Percentiles rank a stretch among this genome's conserved stretches.
These are phyloP conservation scores for Desmodesmus armatus DNA, from an alignment of 139 green algal species.

Conservation along the genomic window DNA sequence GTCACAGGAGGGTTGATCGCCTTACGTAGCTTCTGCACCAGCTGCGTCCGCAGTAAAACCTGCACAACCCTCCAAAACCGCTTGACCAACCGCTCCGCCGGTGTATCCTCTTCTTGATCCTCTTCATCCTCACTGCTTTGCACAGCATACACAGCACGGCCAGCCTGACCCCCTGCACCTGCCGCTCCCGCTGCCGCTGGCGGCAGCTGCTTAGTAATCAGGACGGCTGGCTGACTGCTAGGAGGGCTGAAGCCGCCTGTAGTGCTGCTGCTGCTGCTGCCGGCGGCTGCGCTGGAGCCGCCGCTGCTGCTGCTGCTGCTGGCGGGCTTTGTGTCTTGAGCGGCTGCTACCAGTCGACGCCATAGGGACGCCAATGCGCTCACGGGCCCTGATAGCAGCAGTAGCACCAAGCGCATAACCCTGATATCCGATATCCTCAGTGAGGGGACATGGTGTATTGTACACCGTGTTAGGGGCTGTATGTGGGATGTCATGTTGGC, in stretches of 20 bases:
- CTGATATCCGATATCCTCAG: no score
- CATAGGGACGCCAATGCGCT: no score
- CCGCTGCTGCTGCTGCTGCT: slow-evolving; percentile 18
- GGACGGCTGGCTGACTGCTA: slow-evolving; percentile 32
- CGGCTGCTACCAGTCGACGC: background rate
- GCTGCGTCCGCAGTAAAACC: background rate
- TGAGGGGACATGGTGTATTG: no score
- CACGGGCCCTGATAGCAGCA: no score
- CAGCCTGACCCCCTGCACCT: background rate
- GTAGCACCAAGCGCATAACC: no score
- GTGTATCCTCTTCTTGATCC: background rate
- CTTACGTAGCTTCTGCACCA: background rate
- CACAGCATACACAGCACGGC: slow-evolving; percentile 39
- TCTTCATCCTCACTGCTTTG: slow-evolving; percentile 1
- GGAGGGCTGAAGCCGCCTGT: background rate
- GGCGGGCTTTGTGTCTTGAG: no score
- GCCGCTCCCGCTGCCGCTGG: background rate
- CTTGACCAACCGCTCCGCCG: slow-evolving; percentile 27
- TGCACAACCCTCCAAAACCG: background rate
- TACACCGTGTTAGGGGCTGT: no score
- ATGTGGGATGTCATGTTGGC: no score
- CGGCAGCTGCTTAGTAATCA: slow-evolving; percentile 38
- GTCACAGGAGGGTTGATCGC: slow-evolving; percentile 45
- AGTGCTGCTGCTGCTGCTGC: slow-evolving; percentile 33
- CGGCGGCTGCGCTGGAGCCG: slow-evolving; percentile 11